Conservation (phyloP, 202 grass and related monocot genomes). For the Schoenoplectus triqueter region DNA sequence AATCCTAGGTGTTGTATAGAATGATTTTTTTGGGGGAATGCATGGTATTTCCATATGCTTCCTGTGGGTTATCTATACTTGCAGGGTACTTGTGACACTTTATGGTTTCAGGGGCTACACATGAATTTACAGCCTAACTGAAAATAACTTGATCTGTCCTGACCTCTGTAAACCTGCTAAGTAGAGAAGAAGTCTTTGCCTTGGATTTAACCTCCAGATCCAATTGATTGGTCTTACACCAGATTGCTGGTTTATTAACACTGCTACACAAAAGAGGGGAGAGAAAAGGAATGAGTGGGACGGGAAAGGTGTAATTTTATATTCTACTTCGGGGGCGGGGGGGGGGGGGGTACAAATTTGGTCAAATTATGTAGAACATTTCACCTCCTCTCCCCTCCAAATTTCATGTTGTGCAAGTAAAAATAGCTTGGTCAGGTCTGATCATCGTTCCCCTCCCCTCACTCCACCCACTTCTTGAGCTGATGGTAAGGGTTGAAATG, state of each 20-base stretch:
- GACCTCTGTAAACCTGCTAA: neutral
- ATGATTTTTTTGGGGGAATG: neutral
- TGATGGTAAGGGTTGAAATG: too few relatives aligned
- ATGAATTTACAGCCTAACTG: neutral
- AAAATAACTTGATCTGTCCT: neutral
- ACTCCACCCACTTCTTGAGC: too few relatives aligned
- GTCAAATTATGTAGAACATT: too few relatives aligned
- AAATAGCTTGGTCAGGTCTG: too few relatives aligned
- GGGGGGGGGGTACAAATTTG: too few relatives aligned
- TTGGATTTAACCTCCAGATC: neutral
- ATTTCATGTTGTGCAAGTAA: too few relatives aligned
- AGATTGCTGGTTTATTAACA: neutral
- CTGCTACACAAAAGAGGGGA: too few relatives aligned
- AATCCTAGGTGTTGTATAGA: neutral
- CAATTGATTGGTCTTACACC: neutral
- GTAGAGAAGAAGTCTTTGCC: neutral
- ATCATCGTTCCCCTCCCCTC: too few relatives aligned
- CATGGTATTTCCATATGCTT: neutral
- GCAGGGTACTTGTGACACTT: neutral
- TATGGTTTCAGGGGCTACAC: neutral
- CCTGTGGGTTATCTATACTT: neutral
- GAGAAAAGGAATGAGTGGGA: too few relatives aligned
- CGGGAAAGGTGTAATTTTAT: too few relatives aligned
- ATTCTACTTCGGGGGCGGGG: too few relatives aligned
- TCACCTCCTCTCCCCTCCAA: too few relatives aligned